Percentiles rank a stretch among this genome's conserved stretches.
Conservation (phyloP, 2,329 filamentous ascomycete genomes). For the Fusarium sambucinum region DNA sequence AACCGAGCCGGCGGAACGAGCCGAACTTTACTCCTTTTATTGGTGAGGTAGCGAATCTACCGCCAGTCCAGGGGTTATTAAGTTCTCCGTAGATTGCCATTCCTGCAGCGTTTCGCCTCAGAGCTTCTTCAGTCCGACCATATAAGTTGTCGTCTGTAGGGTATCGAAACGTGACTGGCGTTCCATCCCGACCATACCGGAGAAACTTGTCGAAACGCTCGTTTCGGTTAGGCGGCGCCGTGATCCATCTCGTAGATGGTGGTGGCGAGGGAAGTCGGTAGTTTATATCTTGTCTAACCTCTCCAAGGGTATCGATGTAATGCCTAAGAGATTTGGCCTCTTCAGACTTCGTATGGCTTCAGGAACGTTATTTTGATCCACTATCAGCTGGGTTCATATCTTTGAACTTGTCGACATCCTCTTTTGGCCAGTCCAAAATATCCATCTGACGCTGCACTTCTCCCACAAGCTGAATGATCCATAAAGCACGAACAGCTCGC, state of each 20-base stretch:
- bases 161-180: not conserved
- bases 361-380: not conserved
- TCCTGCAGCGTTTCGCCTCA: constrained; percentile 2
- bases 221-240: constrained; percentile 9
- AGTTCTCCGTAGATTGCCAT: not conserved
- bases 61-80: too few species aligned
- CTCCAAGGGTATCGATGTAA: constrained; percentile 14
- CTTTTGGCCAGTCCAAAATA: not conserved
- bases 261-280: constrained; percentile 3
- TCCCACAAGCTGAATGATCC: constrained; percentile 33
- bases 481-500: constrained; percentile 40
- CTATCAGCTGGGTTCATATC: not conserved
- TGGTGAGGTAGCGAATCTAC: not conserved
- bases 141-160: not conserved
- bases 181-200: not conserved
- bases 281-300: constrained; percentile 8
- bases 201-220: not conserved
- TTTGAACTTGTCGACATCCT: not conserved
- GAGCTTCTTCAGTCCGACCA: constrained; percentile 13
- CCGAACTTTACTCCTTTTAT: constrained; percentile 30
- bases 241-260: constrained; percentile 15
- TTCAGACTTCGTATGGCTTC: not conserved
- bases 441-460: constrained; percentile 7
- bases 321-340: constrained; percentile 19
- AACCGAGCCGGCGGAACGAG: constrained; percentile 33